Conservation (phyloP, 495 filamentous ascomycete genomes). For the Penicillium riverlandense region DNA sequence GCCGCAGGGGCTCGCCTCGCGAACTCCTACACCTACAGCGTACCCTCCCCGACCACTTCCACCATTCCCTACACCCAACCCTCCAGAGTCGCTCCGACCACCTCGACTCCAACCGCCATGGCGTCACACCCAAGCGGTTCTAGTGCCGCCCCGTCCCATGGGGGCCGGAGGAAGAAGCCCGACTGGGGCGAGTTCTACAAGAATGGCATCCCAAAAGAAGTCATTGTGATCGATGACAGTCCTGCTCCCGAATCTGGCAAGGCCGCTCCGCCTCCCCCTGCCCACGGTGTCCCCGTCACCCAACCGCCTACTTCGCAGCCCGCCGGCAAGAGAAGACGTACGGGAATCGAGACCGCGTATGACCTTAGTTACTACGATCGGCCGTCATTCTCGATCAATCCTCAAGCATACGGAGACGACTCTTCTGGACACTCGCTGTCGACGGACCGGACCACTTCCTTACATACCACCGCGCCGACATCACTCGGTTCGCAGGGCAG, state of each 20-base stretch:
- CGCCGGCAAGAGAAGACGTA: conserved; percentile 58
- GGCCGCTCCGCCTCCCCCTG: conserved; percentile 19
- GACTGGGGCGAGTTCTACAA: conserved; percentile 91
- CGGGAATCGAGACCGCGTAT: conserved; percentile 53
- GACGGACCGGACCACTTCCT: conserved; percentile 78
- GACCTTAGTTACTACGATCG: conserved; percentile 57
- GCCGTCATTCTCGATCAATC: conserved; percentile 63
- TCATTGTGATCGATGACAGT: conserved; percentile 95
- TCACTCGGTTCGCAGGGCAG: conserved; percentile 74
- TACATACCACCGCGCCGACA: conserved; percentile 84
- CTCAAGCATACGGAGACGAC: conserved; percentile 54
- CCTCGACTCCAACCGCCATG: conserved; percentile 29
- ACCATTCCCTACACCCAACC: conserved; percentile 30
- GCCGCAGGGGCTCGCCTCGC: conserved; percentile 45
- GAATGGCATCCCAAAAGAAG: conserved; percentile 85
- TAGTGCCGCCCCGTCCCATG: conserved; percentile 39
- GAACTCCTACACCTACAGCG: conserved; percentile 41
- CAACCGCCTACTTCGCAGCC: conserved; percentile 35
- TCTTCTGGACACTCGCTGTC: conserved; percentile 68
- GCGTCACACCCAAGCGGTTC: conserved; percentile 23
- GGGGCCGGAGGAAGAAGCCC: conserved; percentile 53
- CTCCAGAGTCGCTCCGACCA: conserved; percentile 22
- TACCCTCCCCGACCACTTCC: conserved; percentile 36
- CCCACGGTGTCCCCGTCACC: conserved; percentile 2
- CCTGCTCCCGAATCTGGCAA: conserved; percentile 54